Evolutionary conservation across 148 eudicot genomes (phyloP), one percentile per base, ranked within the genome.

Genomic region (Agrostemma githago): DNA sequence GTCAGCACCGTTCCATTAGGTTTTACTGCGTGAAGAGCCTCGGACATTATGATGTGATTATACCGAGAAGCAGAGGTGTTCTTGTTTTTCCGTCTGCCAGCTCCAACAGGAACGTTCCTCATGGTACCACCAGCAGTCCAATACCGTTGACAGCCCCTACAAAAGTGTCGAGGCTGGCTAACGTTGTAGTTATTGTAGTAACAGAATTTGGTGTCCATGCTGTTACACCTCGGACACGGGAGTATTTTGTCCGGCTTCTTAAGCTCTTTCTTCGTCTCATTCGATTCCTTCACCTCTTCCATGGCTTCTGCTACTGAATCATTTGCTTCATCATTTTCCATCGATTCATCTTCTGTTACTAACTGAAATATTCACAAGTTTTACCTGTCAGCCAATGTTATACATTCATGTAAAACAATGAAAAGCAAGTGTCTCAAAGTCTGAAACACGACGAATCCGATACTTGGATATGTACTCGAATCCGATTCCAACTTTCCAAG

Each of bases 51-150:
- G 38, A 90, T 63, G 26, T 90, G 89, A 40, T 84, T 85, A 62
- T 85, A 88, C 61, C 83, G 85, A 0, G 85, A 78, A 5, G 86
- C 73, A n/a, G 90, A 82, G 51, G 79, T 26, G 34, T 26, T 89
- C 88, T 94, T 94, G 81, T 84, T 94, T 87, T 90, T 94, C 15
- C 98, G 86, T 14, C 98, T 89, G 1, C 98, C 98, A 40, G 98
- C 91, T 1, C 98, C 98, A 5, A 94, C 93, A 0, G 97, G 92
- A 34, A 94, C 91, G 40, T 86, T 94, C 84, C 98, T 85, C 98
- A 90, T 94, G 44, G 90, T 87, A 8, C 98, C 98, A 34, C 98
- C 98, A 21, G 98, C 96, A 16, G 98, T 94, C 98, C 98, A 94
- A 77, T 94, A 94, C 69, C 98, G 83, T 78, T 94, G 98, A 51